Percentiles rank a stretch among this genome's conserved stretches.
Conservation (phyloP, 225 moss, liverwort and hornwort species). For the Lunularia cruciata region DNA sequence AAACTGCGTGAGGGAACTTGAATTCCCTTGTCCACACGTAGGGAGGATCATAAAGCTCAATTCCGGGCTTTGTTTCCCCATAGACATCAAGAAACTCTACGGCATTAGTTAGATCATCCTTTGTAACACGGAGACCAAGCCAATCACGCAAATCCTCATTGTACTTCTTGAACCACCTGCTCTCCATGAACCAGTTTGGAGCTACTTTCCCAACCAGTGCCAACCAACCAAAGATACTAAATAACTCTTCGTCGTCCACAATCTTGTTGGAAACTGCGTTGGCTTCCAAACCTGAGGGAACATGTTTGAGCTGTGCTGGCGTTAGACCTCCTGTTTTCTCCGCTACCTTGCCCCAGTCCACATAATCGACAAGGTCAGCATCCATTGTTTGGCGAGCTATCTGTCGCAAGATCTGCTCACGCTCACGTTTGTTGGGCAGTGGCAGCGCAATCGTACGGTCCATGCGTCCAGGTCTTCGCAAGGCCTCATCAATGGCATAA, state of each 20-base stretch:
- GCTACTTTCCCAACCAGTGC: conserved; percentile 64
- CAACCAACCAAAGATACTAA: conserved; percentile 72
- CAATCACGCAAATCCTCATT: conserved; percentile 72
- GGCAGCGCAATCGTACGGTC: conserved; percentile 97
- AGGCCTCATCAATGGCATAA: conserved; percentile 90
- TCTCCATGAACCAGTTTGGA: conserved; percentile 82
- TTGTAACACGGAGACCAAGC: conserved; percentile 80
- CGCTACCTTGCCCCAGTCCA: conserved; percentile 89
- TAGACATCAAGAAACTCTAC: conserved; percentile 92
- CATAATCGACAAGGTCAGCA: conserved; percentile 55
- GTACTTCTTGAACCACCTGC: conserved; percentile 68
- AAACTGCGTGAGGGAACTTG: conserved; percentile 94
- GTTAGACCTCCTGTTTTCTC: conserved; percentile 96
- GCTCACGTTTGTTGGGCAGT: conserved; percentile 77
- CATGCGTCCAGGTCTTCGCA: conserved; percentile 97
- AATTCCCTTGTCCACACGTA: conserved; percentile 85
- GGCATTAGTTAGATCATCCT: conserved; percentile 80
- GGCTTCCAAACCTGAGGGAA: conserved; percentile 77
- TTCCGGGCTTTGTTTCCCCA: conserved; percentile 65
- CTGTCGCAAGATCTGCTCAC: conserved; percentile 91
- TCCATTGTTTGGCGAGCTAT: conserved; percentile 81
- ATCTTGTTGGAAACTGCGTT: conserved; percentile 79
- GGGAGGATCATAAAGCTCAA: conserved; percentile 72
- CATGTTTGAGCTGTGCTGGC: conserved; percentile 90
- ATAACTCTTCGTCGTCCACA: conserved; percentile 85